Conservation (phyloP, 2,329 filamentous ascomycete genomes). For the Cercospora canescens region DNA sequence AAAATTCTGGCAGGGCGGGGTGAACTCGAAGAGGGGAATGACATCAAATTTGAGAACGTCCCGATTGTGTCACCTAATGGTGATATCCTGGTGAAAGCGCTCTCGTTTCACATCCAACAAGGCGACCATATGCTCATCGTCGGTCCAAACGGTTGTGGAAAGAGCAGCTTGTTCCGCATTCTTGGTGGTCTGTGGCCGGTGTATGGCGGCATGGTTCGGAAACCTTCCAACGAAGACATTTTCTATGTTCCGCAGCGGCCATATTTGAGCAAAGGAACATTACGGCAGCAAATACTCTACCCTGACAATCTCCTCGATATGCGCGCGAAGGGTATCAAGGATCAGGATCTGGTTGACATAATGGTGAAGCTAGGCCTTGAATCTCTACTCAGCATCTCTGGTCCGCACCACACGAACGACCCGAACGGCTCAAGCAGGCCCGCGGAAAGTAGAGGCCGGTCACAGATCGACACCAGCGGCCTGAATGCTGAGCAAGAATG, state of each 20-base stretch:
- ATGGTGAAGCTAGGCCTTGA: conserved; percentile 80
- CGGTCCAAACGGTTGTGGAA: conserved; percentile 95
- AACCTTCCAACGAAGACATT: conserved; percentile 88
- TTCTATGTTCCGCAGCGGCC: conserved; percentile 98
- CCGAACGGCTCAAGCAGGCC: conserved; percentile 15
- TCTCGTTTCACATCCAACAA: conserved; percentile 83
- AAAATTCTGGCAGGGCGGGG: conserved; percentile 81
- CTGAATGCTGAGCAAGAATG: conserved; percentile 97
- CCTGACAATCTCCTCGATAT: conserved; percentile 87
- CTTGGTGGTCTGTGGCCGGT: conserved; percentile 96
- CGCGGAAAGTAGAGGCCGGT: conserved; percentile 15
- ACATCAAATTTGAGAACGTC: conserved; percentile 84
- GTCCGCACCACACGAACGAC: conserved; percentile 31
- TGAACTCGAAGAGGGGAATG: conserved; percentile 74
- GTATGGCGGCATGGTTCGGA: conserved; percentile 89
- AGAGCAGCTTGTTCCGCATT: conserved; percentile 94
- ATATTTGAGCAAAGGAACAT: conserved; percentile 84
- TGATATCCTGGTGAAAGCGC: conserved; percentile 80
- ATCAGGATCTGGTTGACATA: conserved; percentile 75
- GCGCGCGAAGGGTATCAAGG: conserved; percentile 78
- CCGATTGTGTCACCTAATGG: conserved; percentile 97
- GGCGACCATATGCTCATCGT: conserved; percentile 93
- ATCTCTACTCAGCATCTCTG: conserved; percentile 74
- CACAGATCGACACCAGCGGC: conserved; percentile 43
- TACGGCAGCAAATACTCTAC: conserved; percentile 97